phyloP scores from a whole-genome alignment of 805 yeast species.

The Wickerhamiella lipophila region DNA sequence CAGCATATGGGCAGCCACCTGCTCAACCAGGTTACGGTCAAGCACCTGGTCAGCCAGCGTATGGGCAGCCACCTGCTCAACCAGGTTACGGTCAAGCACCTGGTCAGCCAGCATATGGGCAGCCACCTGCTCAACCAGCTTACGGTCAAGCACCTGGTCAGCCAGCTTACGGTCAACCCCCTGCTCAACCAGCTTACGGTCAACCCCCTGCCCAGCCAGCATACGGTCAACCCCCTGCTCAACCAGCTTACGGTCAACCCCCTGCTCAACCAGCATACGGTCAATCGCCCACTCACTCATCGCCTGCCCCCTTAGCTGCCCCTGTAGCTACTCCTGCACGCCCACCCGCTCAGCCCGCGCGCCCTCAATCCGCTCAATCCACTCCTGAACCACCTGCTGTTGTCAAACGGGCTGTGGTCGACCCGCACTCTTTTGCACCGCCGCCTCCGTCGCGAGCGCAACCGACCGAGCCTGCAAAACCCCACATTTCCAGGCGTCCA shows the following conservation, averaged over 20 bases:
- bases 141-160: too few relatives aligned
- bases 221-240: constrained; percentile 12
- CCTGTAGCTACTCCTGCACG: neutral
- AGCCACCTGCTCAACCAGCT: constrained; percentile 7
- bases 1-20: constrained; percentile 12
- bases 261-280: constrained; percentile 12
- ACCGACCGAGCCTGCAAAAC: neutral
- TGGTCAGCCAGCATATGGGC: constrained; percentile 8
- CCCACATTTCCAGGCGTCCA: neutral
- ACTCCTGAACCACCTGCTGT: constrained; percentile 3
- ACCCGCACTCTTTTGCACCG: constrained; percentile 23
- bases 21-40: constrained; percentile 3
- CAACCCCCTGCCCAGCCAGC: constrained; percentile 10
- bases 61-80: constrained; percentile 11
- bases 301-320: too few relatives aligned
- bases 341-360: neutral
- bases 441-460: constrained; percentile 14
- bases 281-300: constrained; percentile 9
- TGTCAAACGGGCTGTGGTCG: constrained; percentile 18
- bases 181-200: constrained; percentile 4
- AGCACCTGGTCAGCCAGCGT: constrained; percentile 4
- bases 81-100: too few relatives aligned
- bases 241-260: neutral
- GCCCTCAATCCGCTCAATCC: constrained; percentile 10
- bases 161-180: constrained; percentile 12